Evolutionary conservation across 805 yeast species (phyloP), one percentile per base, ranked within the genome.

Genomic region (Ogataea methanolica): DNA sequence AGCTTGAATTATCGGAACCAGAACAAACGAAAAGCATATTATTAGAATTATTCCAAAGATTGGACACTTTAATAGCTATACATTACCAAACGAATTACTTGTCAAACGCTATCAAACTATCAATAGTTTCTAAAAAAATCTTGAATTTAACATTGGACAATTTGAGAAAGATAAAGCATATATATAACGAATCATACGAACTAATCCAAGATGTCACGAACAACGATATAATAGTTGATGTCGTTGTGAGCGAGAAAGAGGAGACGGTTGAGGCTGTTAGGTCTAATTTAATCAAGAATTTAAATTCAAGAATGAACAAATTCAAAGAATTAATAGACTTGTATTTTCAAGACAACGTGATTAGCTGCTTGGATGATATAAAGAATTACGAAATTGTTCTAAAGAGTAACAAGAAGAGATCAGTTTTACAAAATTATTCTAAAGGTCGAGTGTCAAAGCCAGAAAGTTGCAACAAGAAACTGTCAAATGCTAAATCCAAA

Each of bases 401-500:
- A 15, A 17, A 16, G n/a, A 41, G 44, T 23, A 34, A 33, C n/a
- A 42, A 46, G 33, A 22, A 39, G 33, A 39, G 4, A n/a, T 1
- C 33, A n/a, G 26, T 16, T 12, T 4, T 23, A 23, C 31, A 26
- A 26, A 26, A 26, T 9, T 26, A 26, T 26, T 7, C 11, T 3
- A 37, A 31, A 36, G 21, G 9, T 34, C 41, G 19, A 41, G 44
- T 4, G n/a, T 42, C n/a, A 6, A 41, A 8, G 26, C 43, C 12
- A 11, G 31, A 29, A 35, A 33, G 9, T 35, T 50, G 51, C 36
- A 39, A 50, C 19, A 33, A 41, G 31, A 57, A 55, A 29, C 45
- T 55, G 19, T 60, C 62, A 45, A 75, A 74, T 50, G 65, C 65
- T 33, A 49, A 68, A 12, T 54, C 67, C 1, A 69, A 66, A 42